Base-by-base conservation (phyloP, 1,139 yeast species). In the Sugiyamaella paludigena region DNA sequence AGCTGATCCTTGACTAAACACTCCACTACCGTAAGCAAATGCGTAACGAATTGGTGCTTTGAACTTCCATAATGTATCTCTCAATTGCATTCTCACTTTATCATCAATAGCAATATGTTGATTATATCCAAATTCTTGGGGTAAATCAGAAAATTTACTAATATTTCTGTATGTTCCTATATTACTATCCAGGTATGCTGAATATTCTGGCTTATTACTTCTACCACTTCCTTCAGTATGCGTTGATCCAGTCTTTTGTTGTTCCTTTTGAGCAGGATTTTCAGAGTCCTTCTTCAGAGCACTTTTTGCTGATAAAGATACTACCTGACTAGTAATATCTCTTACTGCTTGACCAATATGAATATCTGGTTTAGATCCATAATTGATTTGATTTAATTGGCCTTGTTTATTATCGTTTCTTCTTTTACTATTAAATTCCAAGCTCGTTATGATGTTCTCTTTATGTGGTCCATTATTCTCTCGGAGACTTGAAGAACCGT, bases 21-120 rank as follows among this genome's bases (percentile, higher is more conserved):
- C 96, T 3, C 96, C 97, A 7, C 95, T 86, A 1, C 99, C 99
- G 66, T 94, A 94, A 0, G 98, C 99, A 66, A 91, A 84, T 0
- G 92, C 84, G 58, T 77, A 84, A 49, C 79, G 71, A 19, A 87
- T 78, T 0, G 92, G 89, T 0, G 89, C 84, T 43, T 78, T 69
- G 64, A 87, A 87, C 38, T 76, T 70, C 64, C 78, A 67, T 19
- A 83, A 64, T 3, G 86, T 75, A 1, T 73, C 67, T 19, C 75
- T 68, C 38, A 87, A 70, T 13, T 76, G 73, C n/a, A 67, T 69
- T 37, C 78, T 68, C 54, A 76, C 62, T 15, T 72, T 75, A 29
- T 68, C 64, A 42, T 75, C 78, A 7, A 79, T 71, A 6, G 71
- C 65, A 5, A 82, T 67, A 43, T 76, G 73, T 61, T 85, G 92